phyloP scores from a whole-genome alignment of 1,284 basidiomycete species.

The Apiotrichum veenhuisii region DNA sequence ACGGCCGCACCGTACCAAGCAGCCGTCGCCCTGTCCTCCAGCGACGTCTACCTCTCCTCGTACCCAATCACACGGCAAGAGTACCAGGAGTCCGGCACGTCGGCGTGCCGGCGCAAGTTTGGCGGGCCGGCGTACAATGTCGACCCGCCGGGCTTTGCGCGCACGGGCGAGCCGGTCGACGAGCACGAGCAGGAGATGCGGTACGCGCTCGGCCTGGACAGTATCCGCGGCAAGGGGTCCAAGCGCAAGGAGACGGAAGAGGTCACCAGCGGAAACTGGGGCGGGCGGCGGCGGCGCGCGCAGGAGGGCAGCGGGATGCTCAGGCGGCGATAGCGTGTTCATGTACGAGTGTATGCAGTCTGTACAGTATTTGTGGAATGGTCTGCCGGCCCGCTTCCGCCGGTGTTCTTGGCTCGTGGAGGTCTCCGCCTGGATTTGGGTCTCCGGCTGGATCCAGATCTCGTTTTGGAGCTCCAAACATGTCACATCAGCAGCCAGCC shows the following conservation, averaged over 20 bases:
- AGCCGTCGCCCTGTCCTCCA: constrained; percentile 60
- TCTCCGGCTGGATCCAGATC: too few species aligned
- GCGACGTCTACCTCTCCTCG: constrained; percentile 55
- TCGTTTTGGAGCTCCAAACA: too few species aligned
- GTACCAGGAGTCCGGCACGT: constrained; percentile 74
- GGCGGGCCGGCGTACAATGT: constrained; percentile 41
- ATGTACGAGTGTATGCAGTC: too few species aligned
- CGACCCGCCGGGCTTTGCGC: constrained; percentile 36
- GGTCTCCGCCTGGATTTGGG: too few species aligned
- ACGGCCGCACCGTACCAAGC: constrained; percentile 67
- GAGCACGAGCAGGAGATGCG: constrained; percentile 43
- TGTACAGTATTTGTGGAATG: too few species aligned
- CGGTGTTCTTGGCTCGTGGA: too few species aligned
- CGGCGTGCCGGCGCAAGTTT: constrained; percentile 57
- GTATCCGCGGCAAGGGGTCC: constrained; percentile 25
- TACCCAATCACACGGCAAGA: constrained; percentile 68
- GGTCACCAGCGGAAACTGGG: constrained; percentile 47
- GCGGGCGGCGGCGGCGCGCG: constrained; percentile 36
- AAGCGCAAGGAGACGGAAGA: constrained; percentile 35
- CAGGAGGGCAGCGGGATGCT: constrained; percentile 7
- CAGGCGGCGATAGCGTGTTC: neutral
- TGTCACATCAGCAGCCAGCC: too few species aligned
- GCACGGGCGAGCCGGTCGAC: constrained; percentile 24
- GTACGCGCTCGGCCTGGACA: constrained; percentile 41
- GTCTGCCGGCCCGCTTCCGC: too few species aligned